These are phyloP conservation scores for Fraxinus dipetala DNA, from an alignment of 305 asterid genomes.

Conservation along the genomic window DNA sequence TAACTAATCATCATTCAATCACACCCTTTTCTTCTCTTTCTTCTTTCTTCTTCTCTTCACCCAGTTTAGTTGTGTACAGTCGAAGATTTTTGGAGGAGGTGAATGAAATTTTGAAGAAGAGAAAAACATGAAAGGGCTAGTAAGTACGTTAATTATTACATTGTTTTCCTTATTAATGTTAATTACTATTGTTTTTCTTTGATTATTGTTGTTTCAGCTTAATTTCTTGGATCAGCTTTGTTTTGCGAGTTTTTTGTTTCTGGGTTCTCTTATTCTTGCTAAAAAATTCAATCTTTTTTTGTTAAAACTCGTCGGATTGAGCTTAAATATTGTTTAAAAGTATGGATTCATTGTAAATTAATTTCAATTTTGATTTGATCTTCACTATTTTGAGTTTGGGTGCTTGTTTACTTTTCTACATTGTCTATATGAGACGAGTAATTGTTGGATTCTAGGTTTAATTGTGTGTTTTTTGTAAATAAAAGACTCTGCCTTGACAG, in stretches of 20 bases:
- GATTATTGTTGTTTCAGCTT: conserved; percentile 7
- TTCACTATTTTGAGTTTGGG: conserved; percentile 16
- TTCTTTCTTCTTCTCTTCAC: conserved; percentile 21
- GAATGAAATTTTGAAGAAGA: conserved; percentile 60
- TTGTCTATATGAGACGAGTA: conserved; percentile 27
- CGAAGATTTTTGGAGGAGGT: conserved; percentile 40
- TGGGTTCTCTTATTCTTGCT: conserved; percentile 29
- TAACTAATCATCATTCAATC: conserved; percentile 62
- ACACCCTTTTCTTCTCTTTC: conserved; percentile 26
- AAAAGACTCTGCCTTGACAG: conserved; percentile 18
- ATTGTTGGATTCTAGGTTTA: conserved; percentile 41
- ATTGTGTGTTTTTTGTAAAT: conserved; percentile 18
- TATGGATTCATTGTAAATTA: not conserved
- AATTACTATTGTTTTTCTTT: conserved; percentile 6
- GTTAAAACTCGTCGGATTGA: conserved; percentile 22
- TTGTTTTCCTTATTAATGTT: conserved; percentile 12
- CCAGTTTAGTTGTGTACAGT: conserved; percentile 37
- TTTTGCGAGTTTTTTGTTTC: conserved; percentile 9
- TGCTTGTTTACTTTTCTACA: conserved; percentile 30
- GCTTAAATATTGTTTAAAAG: conserved; percentile 21
- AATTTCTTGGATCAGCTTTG: conserved; percentile 25
- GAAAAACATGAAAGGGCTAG: conserved; percentile 84
- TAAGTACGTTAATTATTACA: conserved; percentile 76
- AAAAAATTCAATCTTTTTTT: conserved; percentile 31
- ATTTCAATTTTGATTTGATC: conserved; percentile 24